These are phyloP conservation scores for Penicillium maclennaniae DNA, from an alignment of 495 filamentous ascomycete species.

Conservation along the genomic window DNA sequence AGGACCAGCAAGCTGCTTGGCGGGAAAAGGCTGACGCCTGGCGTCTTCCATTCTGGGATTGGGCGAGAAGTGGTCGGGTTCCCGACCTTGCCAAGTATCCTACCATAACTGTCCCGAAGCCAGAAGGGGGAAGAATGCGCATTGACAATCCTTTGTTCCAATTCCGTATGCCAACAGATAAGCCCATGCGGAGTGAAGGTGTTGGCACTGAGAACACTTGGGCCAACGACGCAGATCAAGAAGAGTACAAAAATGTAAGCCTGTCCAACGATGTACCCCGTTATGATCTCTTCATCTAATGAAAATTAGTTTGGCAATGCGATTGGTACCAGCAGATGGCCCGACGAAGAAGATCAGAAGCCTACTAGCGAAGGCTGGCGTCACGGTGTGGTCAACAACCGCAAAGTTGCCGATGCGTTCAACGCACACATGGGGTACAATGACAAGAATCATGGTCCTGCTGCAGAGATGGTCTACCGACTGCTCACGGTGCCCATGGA, in stretches of 20 bases:
- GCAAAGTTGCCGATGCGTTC: constrained; percentile 9
- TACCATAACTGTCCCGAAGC: constrained; percentile 34
- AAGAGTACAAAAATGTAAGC: no score
- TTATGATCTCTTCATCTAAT: neutral
- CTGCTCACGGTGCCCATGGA: constrained; percentile 11
- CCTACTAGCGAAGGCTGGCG: constrained; percentile 2
- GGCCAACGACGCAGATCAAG: neutral
- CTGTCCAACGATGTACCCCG: no score
- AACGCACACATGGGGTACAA: neutral
- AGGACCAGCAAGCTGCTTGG: constrained; percentile 18
- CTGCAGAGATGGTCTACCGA: constrained; percentile 11
- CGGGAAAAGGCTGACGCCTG: constrained; percentile 45
- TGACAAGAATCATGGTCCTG: neutral
- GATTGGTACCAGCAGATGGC: constrained; percentile 11
- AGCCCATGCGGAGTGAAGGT: constrained; percentile 1
- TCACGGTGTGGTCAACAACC: constrained; percentile 11
- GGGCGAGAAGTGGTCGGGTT: constrained; percentile 41
- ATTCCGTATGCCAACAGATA: constrained; percentile 9
- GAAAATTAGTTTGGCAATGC: constrained; percentile 5
- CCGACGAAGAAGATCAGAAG: constrained; percentile 1
- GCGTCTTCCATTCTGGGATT: constrained; percentile 57
- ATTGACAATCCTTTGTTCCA: constrained; percentile 26
- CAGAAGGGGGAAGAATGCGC: constrained; percentile 15
- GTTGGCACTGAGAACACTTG: constrained; percentile 5
- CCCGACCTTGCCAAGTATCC: constrained; percentile 29